Conservation (phyloP, 495 filamentous ascomycete genomes). For the Aspergillus saccharolyticus region DNA sequence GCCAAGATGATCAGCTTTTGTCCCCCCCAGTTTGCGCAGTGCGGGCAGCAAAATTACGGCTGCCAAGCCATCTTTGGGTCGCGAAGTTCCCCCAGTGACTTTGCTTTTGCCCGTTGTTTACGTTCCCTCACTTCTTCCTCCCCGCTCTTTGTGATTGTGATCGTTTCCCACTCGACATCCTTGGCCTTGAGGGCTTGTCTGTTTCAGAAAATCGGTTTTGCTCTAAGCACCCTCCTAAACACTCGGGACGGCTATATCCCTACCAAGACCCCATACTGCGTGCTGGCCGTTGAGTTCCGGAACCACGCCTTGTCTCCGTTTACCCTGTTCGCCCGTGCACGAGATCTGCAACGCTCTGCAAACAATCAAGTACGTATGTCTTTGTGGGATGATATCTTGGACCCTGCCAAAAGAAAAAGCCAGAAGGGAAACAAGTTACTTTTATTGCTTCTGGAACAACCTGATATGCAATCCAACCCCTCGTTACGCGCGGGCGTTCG, state of each 20-base stretch:
- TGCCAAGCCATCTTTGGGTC: conserved; percentile 15
- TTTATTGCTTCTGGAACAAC: too few species aligned
- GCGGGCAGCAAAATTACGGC: not conserved
- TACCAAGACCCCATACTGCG: not conserved
- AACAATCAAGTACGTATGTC: conserved; percentile 15
- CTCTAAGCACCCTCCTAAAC: too few species aligned
- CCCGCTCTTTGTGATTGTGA: not conserved
- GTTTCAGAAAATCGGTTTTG: not conserved
- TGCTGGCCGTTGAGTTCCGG: not conserved
- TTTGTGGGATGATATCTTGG: not conserved
- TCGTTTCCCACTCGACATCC: not conserved
- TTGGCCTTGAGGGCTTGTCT: not conserved
- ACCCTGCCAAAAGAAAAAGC: too few species aligned
- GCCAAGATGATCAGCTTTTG: not conserved
- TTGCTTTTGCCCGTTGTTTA: conserved; percentile 18
- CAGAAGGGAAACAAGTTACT: too few species aligned
- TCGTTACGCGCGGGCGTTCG: not conserved
- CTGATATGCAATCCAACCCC: not conserved
- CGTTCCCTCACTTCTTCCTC: conserved; percentile 2
- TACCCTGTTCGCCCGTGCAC: conserved; percentile 12
- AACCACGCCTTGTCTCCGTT: not conserved
- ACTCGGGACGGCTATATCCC: not conserved
- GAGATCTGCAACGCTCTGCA: conserved; percentile 22
- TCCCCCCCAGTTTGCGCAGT: not conserved
- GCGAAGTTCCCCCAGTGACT: conserved; percentile 20